A percentile compares a stretch with the other conserved stretches of the same genome.
Conservation (phyloP, 208 protist species). For the Trypanosomatidae sp. region DNA sequence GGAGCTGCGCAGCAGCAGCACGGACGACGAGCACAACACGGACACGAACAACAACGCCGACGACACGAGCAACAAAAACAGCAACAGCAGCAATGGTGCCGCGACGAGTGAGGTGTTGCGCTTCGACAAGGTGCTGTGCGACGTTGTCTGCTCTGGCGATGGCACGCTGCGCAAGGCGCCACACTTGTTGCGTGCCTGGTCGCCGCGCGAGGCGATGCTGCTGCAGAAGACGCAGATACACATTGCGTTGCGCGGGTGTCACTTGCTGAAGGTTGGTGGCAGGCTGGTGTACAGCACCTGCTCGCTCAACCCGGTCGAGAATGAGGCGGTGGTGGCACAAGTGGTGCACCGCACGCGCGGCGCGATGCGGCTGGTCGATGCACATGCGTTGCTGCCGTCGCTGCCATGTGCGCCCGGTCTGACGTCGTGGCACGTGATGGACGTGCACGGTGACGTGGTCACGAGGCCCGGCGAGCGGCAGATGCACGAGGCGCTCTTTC, state of each 20-base stretch:
- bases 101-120: constrained; percentile 7
- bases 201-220: constrained; percentile 41
- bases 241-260: constrained; percentile 65
- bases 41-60: not conserved
- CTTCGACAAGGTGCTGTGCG: constrained; percentile 89
- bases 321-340: constrained; percentile 91
- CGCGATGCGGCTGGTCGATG: constrained; percentile 84
- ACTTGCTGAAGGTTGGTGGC: constrained; percentile 70
- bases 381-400: constrained; percentile 50
- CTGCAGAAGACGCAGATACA: constrained; percentile 80
- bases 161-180: constrained; percentile 85
- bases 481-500: constrained; percentile 62
- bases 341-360: constrained; percentile 72
- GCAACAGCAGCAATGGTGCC: constrained; percentile 15
- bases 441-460: constrained; percentile 36
- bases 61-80: constrained; percentile 12
- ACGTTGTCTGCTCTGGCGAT: constrained; percentile 93
- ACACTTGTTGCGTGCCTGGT: constrained; percentile 80
- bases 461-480: constrained; percentile 12
- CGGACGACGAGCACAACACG: not conserved
- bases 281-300: constrained; percentile 94
- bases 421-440: constrained; percentile 72
- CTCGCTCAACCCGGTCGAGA: constrained; percentile 94
- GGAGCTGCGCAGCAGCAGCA: no score
- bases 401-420: constrained; percentile 67